These are phyloP conservation scores for Melampsora americana DNA, from an alignment of 1,284 basidiomycete genomes.

Conservation along the genomic window DNA sequence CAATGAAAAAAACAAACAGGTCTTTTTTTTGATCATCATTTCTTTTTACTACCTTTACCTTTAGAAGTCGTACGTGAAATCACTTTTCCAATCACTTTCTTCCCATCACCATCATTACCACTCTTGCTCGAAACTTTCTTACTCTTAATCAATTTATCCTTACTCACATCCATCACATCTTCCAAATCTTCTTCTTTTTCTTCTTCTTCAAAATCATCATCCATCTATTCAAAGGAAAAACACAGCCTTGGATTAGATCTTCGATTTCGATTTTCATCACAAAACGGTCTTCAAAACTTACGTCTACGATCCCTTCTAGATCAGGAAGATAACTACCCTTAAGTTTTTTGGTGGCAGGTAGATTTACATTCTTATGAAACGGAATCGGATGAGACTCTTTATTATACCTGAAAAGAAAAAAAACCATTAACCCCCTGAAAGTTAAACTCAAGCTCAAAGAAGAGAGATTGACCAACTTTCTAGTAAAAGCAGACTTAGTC, in stretches of 20 bases:
- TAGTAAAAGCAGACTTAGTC: conserved; percentile 80
- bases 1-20: too few species aligned
- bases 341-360: conserved; percentile 21
- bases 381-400: conserved; percentile 41
- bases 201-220: conserved; percentile 46
- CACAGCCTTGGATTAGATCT: too few species aligned
- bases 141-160: conserved; percentile 52
- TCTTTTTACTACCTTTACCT: conserved; percentile 3
- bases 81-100: too few species aligned
- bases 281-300: conserved; percentile 8
- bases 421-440: neutral
- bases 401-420: conserved; percentile 56
- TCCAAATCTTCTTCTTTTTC: conserved; percentile 47
- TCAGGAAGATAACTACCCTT: conserved; percentile 68
- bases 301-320: conserved; percentile 77
- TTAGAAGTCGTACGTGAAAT: neutral
- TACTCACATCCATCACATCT: conserved; percentile 38
- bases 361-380: conserved; percentile 26
- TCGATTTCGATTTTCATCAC: too few species aligned
- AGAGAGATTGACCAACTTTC: conserved; percentile 61
- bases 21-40: neutral
- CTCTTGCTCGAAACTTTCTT: conserved; percentile 53
- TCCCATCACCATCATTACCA: neutral
- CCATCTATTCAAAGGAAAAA: conserved; percentile 23
- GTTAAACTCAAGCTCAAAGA: neutral